These are phyloP conservation scores for Pigoraptor vietnamica DNA, from an alignment of 78 protist genomes.

Conservation along the genomic window DNA sequence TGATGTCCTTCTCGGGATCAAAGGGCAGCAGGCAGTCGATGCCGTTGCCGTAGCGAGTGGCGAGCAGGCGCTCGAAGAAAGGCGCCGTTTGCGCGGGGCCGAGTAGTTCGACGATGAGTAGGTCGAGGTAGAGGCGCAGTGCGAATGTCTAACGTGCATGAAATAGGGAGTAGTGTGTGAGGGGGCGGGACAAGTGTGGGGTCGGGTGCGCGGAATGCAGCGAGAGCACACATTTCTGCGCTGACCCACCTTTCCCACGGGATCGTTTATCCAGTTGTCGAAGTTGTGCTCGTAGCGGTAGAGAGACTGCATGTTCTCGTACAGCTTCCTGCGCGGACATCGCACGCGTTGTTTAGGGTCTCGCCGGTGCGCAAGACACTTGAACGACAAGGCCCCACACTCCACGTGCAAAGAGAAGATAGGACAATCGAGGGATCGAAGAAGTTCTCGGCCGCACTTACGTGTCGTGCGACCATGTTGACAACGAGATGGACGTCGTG, in stretches of 20 bases:
- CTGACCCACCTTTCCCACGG: not conserved
- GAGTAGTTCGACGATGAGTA: not conserved
- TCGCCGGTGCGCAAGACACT: too few relatives aligned
- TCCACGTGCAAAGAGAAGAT: too few relatives aligned
- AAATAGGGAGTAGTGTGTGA: not conserved
- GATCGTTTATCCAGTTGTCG: not conserved
- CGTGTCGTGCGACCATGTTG: slow-evolving; percentile 9
- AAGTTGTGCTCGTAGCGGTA: not conserved
- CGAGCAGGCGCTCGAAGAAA: not conserved
- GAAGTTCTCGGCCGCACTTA: not conserved
- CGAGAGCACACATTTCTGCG: not conserved
- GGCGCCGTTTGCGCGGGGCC: not conserved
- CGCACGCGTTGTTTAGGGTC: too few relatives aligned
- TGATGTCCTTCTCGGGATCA: not conserved
- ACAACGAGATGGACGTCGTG: not conserved
- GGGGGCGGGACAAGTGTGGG: too few relatives aligned
- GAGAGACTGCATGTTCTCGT: not conserved
- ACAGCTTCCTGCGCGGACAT: not conserved
- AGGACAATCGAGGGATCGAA: too few relatives aligned
- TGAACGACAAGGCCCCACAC: too few relatives aligned
- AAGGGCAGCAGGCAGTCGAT: not conserved
- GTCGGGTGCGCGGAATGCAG: too few relatives aligned
- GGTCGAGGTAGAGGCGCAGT: not conserved
- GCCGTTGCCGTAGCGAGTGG: not conserved
- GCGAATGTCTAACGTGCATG: not conserved